Base-by-base conservation (phyloP, 1,284 basidiomycete species). In the Heliocybe sulcata region DNA sequence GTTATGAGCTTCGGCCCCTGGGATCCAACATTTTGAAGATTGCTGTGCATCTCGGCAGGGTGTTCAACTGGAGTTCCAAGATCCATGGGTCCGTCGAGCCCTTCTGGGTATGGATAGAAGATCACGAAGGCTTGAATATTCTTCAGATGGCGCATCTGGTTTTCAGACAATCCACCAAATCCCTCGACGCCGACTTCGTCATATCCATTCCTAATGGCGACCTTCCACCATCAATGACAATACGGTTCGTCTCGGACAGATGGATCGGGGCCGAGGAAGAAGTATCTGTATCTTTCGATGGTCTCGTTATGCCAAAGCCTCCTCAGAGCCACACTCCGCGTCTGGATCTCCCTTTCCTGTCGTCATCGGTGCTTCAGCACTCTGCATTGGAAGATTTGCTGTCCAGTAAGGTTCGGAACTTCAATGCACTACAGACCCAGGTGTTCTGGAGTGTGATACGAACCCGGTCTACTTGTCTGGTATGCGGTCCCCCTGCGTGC, bases 61-160 rank as follows among this genome's bases (percentile, higher is more conserved):
- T 77, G 9, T 99, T 99, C 66, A 81, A 79, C n/a, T 99, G 97
- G 97, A 90, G 78, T 62, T 65, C 76, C 27, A 89, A 83, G 66
- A 64, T 87, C 2, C 94, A 97, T 60, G 91, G 90, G 0, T 75
- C 73, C 2, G 74, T 77, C 0, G 93, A 99, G 68, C 89, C 93
- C 1, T 98, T 99, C 72, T 97, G 94, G 84, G 71, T 99, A 51
- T 99, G 97, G 96, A 76, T 98, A 4, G 94, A 99, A 72, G 93
- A 96, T 64, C 79, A 88, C 31, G 80, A 90, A 47, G 89, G 86
- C 9, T 64, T 80, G 19, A 80, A 82, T 38, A 97, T 99, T 62
- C 77, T 96, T n/a, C 92, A 97, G 65, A 80, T 90, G 60, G 75
- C 85, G 1, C 85, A 87, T 63, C 71, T 94, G 29, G 65, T 85